Conservation (phyloP, 345 rosid genomes). For the Eucalyptus curtisii region DNA sequence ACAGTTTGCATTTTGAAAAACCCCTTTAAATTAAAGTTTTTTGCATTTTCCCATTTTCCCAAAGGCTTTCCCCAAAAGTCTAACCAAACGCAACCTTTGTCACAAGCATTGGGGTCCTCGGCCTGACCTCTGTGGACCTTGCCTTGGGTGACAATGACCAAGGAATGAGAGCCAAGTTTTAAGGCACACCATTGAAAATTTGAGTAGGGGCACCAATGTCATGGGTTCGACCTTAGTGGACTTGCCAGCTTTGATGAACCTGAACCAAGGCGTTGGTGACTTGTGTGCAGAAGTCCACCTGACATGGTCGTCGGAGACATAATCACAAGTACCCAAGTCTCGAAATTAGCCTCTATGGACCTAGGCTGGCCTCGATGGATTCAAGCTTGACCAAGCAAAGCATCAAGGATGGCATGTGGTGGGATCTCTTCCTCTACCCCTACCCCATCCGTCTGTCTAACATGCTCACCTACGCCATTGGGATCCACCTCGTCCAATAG, state of each 20-base stretch:
- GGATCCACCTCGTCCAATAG: slow-evolving; percentile 69
- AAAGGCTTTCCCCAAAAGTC: no score
- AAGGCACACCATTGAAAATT: neutral
- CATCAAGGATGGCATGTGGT: neutral
- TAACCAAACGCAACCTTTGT: no score
- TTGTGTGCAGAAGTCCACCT: neutral
- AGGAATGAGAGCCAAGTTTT: neutral
- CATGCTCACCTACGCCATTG: slow-evolving; percentile 42
- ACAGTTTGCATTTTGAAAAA: no score
- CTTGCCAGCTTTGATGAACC: neutral
- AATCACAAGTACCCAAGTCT: neutral
- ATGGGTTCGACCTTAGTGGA: neutral
- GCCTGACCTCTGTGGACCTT: neutral
- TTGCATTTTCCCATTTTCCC: no score
- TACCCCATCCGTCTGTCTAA: slow-evolving; percentile 7
- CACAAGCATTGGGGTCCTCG: neutral
- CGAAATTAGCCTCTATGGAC: neutral
- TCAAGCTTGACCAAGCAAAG: neutral
- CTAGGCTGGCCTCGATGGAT: neutral
- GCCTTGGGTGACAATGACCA: neutral
- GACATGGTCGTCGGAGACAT: neutral
- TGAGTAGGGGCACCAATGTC: neutral
- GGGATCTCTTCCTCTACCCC: slow-evolving; percentile 36
- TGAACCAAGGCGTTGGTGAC: neutral
- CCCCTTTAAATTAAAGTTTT: no score